Evolutionary conservation across 202 grass and related monocot genomes (phyloP).

Genomic region (Dendrocalamus latiflorus): DNA sequence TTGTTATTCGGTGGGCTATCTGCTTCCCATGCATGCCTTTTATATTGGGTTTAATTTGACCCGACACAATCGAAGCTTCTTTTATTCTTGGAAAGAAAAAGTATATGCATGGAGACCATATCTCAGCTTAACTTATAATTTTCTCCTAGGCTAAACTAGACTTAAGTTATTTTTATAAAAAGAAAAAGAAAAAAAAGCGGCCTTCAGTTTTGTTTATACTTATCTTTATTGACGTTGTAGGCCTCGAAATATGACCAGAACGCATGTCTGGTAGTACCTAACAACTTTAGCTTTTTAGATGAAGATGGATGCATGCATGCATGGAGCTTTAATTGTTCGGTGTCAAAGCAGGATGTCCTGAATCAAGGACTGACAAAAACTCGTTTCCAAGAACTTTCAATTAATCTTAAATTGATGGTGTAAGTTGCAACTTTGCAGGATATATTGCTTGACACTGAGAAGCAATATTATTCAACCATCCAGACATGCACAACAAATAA

Average conservation of each 20-base stretch:
- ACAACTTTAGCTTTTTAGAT: slow-evolving; percentile 20
- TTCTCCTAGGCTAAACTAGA: not conserved
- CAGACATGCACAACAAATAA: not conserved
- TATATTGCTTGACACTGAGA: not conserved
- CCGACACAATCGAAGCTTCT: not conserved
- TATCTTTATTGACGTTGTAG: slow-evolving; percentile 14
- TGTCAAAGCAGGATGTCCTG: not conserved
- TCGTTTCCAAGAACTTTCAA: not conserved
- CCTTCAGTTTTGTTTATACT: not conserved
- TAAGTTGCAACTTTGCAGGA: not conserved
- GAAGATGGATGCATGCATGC: not conserved
- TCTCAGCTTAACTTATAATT: not conserved
- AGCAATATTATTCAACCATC: not conserved
- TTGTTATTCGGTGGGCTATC: not conserved
- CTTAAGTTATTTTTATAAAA: not conserved
- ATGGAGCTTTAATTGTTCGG: not conserved
- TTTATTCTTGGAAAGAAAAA: not conserved
- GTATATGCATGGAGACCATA: not conserved
- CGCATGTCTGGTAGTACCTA: not conserved
- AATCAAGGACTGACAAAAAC: not conserved
- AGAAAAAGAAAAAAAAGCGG: not conserved
- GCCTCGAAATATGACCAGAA: slow-evolving; percentile 4
- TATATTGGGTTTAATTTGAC: not conserved
- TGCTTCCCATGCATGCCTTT: not conserved
- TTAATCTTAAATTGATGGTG: not conserved